Evolutionary conservation across 1,284 basidiomycete genomes (phyloP).

Genomic region (Schizophyllum commune): DNA sequence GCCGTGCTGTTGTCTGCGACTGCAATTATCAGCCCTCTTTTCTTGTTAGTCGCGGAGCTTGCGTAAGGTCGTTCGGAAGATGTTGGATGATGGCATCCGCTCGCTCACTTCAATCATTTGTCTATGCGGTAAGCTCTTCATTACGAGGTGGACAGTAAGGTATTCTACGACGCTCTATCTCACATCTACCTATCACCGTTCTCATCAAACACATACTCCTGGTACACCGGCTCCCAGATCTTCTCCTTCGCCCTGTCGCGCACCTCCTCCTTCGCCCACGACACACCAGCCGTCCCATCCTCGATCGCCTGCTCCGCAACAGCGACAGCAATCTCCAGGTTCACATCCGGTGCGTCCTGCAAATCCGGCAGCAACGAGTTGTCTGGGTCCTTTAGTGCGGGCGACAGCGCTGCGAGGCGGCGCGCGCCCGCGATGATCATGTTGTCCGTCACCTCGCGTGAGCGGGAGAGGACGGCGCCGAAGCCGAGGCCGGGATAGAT

Average conservation of each 20-base stretch:
- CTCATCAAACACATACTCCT: background rate
- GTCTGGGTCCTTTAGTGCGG: conserved; percentile 60
- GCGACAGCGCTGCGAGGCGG: conserved; percentile 67
- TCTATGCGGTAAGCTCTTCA: no score
- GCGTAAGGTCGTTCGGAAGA: no score
- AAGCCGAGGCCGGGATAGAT: conserved; percentile 78
- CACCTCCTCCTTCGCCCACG: conserved; percentile 47
- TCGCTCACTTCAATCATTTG: no score
- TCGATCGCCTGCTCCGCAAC: conserved; percentile 70
- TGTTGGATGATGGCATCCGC: no score
- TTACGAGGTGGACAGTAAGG: no score
- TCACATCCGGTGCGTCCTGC: conserved; percentile 56
- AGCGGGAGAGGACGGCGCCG: conserved; percentile 59
- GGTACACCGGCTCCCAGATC: conserved; percentile 56
- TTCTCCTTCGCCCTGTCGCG: conserved; percentile 41
- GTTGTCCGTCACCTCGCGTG: conserved; percentile 56
- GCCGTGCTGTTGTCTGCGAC: no score
- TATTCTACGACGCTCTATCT: background rate
- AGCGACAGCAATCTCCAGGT: conserved; percentile 74
- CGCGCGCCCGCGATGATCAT: conserved; percentile 77
- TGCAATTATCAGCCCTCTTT: no score
- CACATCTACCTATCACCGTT: conserved; percentile 30
- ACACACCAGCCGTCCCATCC: conserved; percentile 56
- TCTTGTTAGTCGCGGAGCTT: no score
- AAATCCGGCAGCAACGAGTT: conserved; percentile 67